Evolutionary conservation across 495 filamentous ascomycete species (phyloP).

Genomic region (Aspergillus conjunctus): DNA sequence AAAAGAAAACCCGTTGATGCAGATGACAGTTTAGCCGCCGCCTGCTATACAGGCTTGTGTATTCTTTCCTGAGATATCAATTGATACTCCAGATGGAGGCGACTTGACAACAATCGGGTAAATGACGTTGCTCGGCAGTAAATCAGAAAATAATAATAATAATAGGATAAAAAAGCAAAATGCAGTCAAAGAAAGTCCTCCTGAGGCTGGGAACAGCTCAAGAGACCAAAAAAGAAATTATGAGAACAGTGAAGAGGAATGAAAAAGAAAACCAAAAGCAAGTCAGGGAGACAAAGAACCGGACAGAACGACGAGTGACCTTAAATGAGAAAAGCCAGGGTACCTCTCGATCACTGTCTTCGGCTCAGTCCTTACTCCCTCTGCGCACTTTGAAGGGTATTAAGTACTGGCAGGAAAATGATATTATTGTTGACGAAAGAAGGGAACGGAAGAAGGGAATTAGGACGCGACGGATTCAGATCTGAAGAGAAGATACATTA

Average conservation of each 20-base stretch:
- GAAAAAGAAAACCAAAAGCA: constrained; percentile 19
- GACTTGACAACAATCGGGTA: neutral
- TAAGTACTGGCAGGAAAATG: constrained; percentile 2
- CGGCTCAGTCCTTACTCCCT: neutral
- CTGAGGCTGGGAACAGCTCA: neutral
- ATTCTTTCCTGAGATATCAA: constrained; percentile 1
- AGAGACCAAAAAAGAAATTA: constrained; percentile 8
- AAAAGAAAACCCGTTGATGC: constrained; percentile 5
- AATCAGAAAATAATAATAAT: constrained; percentile 10
- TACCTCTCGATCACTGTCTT: constrained; percentile 2
- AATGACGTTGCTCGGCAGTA: neutral
- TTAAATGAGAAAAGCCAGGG: constrained; percentile 18
- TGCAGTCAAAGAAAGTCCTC: neutral
- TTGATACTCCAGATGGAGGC: constrained; percentile 7
- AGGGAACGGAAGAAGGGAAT: constrained; percentile 1
- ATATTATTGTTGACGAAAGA: neutral
- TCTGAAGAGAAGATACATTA: constrained; percentile 1
- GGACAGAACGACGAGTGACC: constrained; percentile 17
- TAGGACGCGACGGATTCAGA: neutral
- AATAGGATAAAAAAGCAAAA: constrained; percentile 4
- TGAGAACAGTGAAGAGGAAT: constrained; percentile 15
- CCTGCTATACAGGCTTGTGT: constrained; percentile 1
- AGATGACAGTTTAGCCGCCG: constrained; percentile 15
- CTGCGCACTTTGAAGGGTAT: neutral
- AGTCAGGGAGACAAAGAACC: constrained; percentile 21